Percentiles rank a stretch among this genome's conserved stretches.
phyloP scores from a whole-genome alignment of 495 filamentous ascomycete genomes.

The Lasiosphaeriaceae sp. region DNA sequence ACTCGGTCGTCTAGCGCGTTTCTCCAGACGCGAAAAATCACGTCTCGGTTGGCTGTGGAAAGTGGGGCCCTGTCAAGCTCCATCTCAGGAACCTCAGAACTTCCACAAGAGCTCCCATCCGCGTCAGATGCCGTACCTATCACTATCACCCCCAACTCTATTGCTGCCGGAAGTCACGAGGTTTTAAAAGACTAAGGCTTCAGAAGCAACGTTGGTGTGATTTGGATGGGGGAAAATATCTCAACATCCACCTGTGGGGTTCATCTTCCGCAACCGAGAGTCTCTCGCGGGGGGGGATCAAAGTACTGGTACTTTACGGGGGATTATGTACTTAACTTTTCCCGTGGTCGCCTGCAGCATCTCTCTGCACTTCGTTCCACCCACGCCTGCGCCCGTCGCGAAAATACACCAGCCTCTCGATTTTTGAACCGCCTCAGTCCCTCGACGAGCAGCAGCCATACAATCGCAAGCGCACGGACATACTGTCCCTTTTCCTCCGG shows the following conservation, averaged over 20 bases:
- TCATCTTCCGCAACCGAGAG: neutral
- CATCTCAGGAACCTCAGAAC: neutral
- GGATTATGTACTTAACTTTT: neutral
- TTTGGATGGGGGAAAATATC: neutral
- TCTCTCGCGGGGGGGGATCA: too few species aligned
- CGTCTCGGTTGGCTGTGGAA: neutral
- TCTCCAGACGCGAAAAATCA: conserved; percentile 7
- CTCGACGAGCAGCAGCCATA: conserved; percentile 21
- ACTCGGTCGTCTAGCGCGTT: conserved; percentile 2
- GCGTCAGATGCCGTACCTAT: neutral
- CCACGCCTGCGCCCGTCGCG: conserved; percentile 1
- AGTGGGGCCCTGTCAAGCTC: neutral
- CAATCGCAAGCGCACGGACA: conserved; percentile 14
- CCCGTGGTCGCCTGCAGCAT: neutral
- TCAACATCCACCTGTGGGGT: neutral
- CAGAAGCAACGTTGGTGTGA: neutral
- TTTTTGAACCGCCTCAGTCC: conserved; percentile 14
- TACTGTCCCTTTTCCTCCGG: conserved; percentile 8
- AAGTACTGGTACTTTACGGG: too few species aligned
- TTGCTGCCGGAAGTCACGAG: neutral
- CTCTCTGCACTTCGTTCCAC: conserved; percentile 17
- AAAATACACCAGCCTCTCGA: conserved; percentile 27
- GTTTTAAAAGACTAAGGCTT: neutral
- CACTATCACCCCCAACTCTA: neutral
- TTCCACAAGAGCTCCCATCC: neutral